Evolutionary conservation across 805 yeast genomes (phyloP), one percentile per base, ranked within the genome.

Genomic region (Ogataea paraovalis): DNA sequence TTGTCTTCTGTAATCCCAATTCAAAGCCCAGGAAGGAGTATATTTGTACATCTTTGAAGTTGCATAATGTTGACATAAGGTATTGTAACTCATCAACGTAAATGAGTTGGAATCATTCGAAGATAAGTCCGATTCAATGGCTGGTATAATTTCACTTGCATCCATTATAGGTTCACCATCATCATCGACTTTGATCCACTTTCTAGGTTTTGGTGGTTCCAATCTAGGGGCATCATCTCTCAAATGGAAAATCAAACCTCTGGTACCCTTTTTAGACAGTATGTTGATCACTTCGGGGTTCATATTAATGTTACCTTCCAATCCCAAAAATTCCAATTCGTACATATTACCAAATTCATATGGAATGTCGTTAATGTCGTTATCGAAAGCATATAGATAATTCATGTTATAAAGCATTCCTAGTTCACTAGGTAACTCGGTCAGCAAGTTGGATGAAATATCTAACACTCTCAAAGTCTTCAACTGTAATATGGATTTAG

Each of bases 11-110:
- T 84, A 90, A 12, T 86, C 86, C 98, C 98, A 92, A 45, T 82
- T 80, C 52, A 94, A 76, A 2, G 98, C 99, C 98, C 99, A 94
- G 2, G 96, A 81, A 20, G 98, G 98, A 1, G 98, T 90, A 64
- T 87, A 92, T 59, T 87, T 92, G 67, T 88, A 94, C 85, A 92
- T 76, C 64, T 82, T 85, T 19, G 94, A 78, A 3, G 97, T 89
- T 2, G 98, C 97, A 70, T 92, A 92, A 65, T 87, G 94, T 64
- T 92, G 98, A 67, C 99, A 94, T 64, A 94, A 73, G 2, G 95
- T 88, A 69, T 94, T 94, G 71, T 90, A 92, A 34, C 90, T 82
- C 78, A 89, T 75, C 41, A 91, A 70, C 0, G 96, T 85, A 65
- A 94, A 90, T 4, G 77, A 61, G 34, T 70, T 69, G 45, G 67